A percentile compares a stretch with the other conserved stretches of the same genome.
Conservation (phyloP, 805 yeast species). For the Saturnispora sekii region DNA sequence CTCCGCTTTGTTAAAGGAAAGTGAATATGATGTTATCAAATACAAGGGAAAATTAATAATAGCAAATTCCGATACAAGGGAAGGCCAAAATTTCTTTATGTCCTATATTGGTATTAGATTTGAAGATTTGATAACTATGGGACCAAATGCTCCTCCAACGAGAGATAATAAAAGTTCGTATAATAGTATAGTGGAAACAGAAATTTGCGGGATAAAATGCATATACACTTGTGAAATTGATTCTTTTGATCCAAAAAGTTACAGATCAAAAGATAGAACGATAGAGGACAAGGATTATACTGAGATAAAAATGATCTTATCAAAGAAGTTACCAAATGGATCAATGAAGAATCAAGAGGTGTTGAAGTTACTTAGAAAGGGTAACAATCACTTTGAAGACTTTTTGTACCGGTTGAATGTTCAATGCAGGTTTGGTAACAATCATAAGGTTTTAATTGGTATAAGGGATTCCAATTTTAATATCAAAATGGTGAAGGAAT, state of each 20-base stretch:
- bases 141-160: constrained; percentile 7
- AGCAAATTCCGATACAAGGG: constrained; percentile 11
- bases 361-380: constrained; percentile 5
- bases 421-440: constrained; percentile 13
- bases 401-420: constrained; percentile 7
- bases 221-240: constrained; percentile 14
- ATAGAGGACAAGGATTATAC: constrained; percentile 7
- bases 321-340: constrained; percentile 9
- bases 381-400: constrained; percentile 8
- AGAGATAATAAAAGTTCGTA: constrained; percentile 10
- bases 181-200: constrained; percentile 6
- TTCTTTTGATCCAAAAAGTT: background rate
- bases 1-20: constrained; percentile 3
- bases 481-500: constrained; percentile 9
- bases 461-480: constrained; percentile 12
- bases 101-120: constrained; percentile 16
- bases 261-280: background rate
- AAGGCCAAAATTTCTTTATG: constrained; percentile 8
- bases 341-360: constrained; percentile 1
- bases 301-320: constrained; percentile 13
- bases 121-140: constrained; percentile 13
- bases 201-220: constrained; percentile 7
- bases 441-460: constrained; percentile 10
- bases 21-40: constrained; percentile 8
- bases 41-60: constrained; percentile 5